Evolutionary conservation across 2,329 filamentous ascomycete genomes (phyloP).

Genomic region (Septoria linicola): DNA sequence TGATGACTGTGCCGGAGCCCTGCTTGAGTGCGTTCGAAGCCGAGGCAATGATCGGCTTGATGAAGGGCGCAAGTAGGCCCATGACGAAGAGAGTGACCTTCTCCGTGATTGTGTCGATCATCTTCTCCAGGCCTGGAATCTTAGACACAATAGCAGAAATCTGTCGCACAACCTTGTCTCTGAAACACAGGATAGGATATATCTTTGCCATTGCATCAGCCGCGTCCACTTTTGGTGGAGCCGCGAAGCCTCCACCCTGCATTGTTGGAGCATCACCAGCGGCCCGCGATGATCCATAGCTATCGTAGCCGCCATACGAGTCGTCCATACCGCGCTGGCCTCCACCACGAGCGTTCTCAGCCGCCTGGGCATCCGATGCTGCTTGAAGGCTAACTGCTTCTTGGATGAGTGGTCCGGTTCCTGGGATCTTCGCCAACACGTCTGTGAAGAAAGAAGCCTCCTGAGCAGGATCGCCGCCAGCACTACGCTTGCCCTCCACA

Average conservation of each 20-base stretch:
- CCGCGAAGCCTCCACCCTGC: slow-evolving; percentile 41
- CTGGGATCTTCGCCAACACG: slow-evolving; percentile 73
- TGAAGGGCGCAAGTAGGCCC: slow-evolving; percentile 84
- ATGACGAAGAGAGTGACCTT: slow-evolving; percentile 89
- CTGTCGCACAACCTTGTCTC: slow-evolving; percentile 86
- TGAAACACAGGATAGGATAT: slow-evolving; percentile 90
- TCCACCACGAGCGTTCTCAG: slow-evolving; percentile 22
- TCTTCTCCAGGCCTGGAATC: slow-evolving; percentile 81
- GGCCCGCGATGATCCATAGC: slow-evolving; percentile 25
- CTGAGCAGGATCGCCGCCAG: slow-evolving; percentile 34
- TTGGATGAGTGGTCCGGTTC: slow-evolving; percentile 46
- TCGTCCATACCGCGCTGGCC: slow-evolving; percentile 21
- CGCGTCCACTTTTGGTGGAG: slow-evolving; percentile 27
- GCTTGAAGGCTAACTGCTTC: slow-evolving; percentile 50
- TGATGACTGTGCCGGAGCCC: slow-evolving; percentile 71
- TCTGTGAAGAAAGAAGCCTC: slow-evolving; percentile 58
- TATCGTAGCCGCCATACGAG: slow-evolving; percentile 24
- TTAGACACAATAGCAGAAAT: slow-evolving; percentile 85
- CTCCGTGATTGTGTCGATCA: slow-evolving; percentile 94
- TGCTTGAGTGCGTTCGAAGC: slow-evolving; percentile 82
- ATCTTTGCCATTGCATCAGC: slow-evolving; percentile 59
- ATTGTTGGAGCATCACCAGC: slow-evolving; percentile 25
- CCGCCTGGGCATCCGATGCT: slow-evolving; percentile 43
- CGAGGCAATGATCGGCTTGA: slow-evolving; percentile 85
- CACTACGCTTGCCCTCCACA: slow-evolving; percentile 38